phyloP scores from a whole-genome alignment of 768 basidiomycete genomes.

The Pilatotrama ljubarskyi region DNA sequence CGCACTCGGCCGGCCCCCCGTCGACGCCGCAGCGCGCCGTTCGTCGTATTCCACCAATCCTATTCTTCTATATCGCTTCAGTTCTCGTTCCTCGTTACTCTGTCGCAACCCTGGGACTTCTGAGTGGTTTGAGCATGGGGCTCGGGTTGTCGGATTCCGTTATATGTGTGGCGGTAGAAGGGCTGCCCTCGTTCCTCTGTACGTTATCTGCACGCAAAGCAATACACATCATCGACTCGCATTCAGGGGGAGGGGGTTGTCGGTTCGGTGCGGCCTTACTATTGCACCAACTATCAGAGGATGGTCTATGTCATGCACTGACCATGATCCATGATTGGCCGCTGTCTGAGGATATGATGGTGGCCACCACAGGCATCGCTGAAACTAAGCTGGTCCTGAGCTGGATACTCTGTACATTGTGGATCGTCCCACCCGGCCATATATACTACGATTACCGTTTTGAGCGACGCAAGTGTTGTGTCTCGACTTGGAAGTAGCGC shows the following conservation, averaged over 20 bases:
- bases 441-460: no score
- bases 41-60: neutral
- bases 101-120: neutral
- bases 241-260: neutral
- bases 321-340: no score
- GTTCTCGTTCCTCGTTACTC: no score
- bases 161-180: neutral
- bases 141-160: neutral
- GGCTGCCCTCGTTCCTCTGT: neutral
- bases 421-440: no score
- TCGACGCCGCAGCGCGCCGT: slow-evolving; percentile 4
- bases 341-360: no score
- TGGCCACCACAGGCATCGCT: no score
- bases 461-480: no score
- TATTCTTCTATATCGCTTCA: neutral
- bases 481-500: no score
- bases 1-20: neutral
- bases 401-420: no score
- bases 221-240: neutral
- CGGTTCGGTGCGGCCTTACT: neutral
- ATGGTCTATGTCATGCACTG: no score
- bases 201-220: slow-evolving; percentile 12
- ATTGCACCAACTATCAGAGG: no score
- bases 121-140: neutral
- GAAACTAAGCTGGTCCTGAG: no score